These are phyloP conservation scores for Elymus sibiricus DNA, from an alignment of 176 grass and related monocot genomes.

Conservation along the genomic window DNA sequence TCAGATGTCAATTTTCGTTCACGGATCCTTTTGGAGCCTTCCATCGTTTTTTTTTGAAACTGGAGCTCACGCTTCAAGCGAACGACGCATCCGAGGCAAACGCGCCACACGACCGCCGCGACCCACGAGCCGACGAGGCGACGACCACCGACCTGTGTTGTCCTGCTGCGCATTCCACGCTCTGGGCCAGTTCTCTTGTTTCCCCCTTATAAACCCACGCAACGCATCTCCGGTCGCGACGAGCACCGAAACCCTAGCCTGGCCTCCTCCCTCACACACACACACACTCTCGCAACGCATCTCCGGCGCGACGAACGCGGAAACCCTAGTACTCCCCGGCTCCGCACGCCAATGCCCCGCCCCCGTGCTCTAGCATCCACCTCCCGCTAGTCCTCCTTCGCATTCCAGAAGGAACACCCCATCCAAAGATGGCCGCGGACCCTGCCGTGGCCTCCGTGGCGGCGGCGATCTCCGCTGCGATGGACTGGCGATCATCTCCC, in stretches of 20 bases:
- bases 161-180: too few relatives aligned
- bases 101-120: too few relatives aligned
- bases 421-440: constrained; percentile 54
- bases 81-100: too few relatives aligned
- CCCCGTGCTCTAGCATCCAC: constrained; percentile 7
- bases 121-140: too few relatives aligned
- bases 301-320: constrained; percentile 19
- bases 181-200: neutral
- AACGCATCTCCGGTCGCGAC: constrained; percentile 15
- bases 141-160: too few relatives aligned
- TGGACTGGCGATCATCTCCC: constrained; percentile 85
- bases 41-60: too few relatives aligned
- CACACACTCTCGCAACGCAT: constrained; percentile 2
- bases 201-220: constrained; percentile 24
- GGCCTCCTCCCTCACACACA: neutral
- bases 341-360: constrained; percentile 24
- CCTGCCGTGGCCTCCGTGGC: constrained; percentile 39
- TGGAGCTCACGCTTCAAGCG: too few relatives aligned
- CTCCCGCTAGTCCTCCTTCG: neutral
- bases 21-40: too few relatives aligned
- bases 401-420: neutral
- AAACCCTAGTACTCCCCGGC: constrained; percentile 37
- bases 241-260: neutral
- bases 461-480: constrained; percentile 71
- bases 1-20: too few relatives aligned